Evolutionary conservation across 176 grass and related monocot species (phyloP).

Genomic region (Zizania latifolia): DNA sequence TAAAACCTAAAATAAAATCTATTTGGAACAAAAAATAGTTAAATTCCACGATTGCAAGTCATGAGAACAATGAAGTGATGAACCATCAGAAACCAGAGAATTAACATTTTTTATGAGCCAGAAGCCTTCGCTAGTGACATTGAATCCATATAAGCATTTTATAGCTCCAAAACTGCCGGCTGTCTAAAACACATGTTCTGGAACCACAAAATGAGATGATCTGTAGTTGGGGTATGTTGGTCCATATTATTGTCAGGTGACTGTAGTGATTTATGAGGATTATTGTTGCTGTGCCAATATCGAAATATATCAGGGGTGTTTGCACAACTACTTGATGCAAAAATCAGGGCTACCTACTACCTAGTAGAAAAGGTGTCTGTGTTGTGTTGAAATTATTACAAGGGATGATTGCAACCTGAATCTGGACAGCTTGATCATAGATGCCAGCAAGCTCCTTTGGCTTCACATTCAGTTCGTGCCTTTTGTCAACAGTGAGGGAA

Average conservation of each 20-base stretch:
- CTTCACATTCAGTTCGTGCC: constrained; percentile 48
- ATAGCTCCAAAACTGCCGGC: neutral
- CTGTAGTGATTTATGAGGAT: constrained; percentile 1
- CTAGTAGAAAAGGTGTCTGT: neutral
- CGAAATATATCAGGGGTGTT: neutral
- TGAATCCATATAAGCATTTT: neutral
- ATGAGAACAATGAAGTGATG: neutral
- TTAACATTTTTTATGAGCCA: neutral
- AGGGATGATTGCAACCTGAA: constrained; percentile 23
- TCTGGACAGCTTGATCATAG: constrained; percentile 54
- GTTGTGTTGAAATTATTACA: neutral
- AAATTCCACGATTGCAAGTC: neutral
- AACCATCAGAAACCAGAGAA: constrained; percentile 11
- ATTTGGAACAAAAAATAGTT: neutral
- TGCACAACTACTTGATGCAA: neutral
- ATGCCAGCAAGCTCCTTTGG: constrained; percentile 36
- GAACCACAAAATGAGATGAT: neutral
- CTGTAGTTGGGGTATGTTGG: neutral
- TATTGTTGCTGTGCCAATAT: constrained; percentile 6
- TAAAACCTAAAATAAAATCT: neutral
- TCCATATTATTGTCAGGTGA: neutral
- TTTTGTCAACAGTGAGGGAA: constrained; percentile 47
- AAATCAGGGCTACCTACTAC: too few species aligned
- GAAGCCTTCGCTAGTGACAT: neutral
- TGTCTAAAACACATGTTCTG: constrained; percentile 6